These are phyloP conservation scores for Ceratobasidium sp. DNA, from an alignment of 1,284 basidiomycete species.

Conservation along the genomic window DNA sequence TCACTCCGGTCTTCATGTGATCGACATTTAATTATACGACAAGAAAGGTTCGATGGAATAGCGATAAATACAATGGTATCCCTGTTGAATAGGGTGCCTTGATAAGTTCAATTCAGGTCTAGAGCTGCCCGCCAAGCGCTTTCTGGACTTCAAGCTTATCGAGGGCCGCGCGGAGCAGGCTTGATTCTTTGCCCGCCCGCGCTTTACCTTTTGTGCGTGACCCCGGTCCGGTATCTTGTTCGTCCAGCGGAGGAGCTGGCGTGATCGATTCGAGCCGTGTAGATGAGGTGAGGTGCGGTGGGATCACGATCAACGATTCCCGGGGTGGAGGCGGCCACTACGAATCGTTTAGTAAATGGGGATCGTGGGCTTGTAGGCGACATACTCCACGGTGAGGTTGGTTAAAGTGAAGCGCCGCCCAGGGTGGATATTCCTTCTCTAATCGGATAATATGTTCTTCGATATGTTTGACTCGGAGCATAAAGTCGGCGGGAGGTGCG, in stretches of 20 bases:
- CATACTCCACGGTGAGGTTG: slow-evolving; percentile 77
- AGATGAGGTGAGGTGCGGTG: slow-evolving; percentile 60
- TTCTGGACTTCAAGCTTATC: slow-evolving; percentile 74
- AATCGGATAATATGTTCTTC: slow-evolving; percentile 76
- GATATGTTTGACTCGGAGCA: slow-evolving; percentile 67
- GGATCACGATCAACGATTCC: slow-evolving; percentile 55
- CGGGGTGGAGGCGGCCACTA: slow-evolving; percentile 79
- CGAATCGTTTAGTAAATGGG: slow-evolving; percentile 30
- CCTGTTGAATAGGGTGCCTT: slow-evolving; percentile 2
- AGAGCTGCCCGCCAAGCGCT: slow-evolving; percentile 64
- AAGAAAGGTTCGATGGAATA: too few species aligned
- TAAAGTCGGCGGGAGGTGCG: slow-evolving; percentile 65
- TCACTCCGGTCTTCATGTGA: background rate
- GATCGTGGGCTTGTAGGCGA: slow-evolving; percentile 41
- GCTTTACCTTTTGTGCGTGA: slow-evolving; percentile 33
- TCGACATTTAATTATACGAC: background rate
- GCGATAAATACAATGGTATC: background rate
- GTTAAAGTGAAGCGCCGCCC: slow-evolving; percentile 82
- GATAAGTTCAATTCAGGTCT: slow-evolving; percentile 36
- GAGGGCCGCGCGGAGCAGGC: slow-evolving; percentile 73
- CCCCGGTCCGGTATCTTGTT: background rate
- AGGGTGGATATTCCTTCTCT: slow-evolving; percentile 79
- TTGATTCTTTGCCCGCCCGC: slow-evolving; percentile 56
- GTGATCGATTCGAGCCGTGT: background rate
- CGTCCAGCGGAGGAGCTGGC: background rate